Evolutionary conservation across 1,139 yeast genomes (phyloP).

Genomic region (Groenewaldozyma sp.): DNA sequence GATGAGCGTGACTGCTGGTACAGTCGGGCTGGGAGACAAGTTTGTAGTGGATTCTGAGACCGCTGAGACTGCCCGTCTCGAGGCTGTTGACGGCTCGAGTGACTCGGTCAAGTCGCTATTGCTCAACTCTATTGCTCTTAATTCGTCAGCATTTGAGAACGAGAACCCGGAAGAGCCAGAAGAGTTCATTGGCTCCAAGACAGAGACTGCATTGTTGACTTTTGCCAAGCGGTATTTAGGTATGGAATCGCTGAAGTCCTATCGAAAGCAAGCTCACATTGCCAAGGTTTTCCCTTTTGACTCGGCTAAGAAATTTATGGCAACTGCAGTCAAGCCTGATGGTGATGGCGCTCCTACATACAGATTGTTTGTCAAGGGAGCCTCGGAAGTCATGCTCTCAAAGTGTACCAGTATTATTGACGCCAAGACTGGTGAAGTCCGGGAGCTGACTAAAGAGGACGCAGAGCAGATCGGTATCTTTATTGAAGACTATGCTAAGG

Average conservation of each 20-base stretch:
- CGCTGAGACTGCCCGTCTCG: slow-evolving; percentile 6
- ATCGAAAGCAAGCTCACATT: slow-evolving; percentile 36
- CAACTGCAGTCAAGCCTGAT: slow-evolving; percentile 48
- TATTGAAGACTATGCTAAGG: slow-evolving; percentile 59
- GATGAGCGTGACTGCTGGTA: slow-evolving; percentile 81
- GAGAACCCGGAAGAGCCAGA: slow-evolving; percentile 21
- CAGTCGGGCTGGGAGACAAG: slow-evolving; percentile 39
- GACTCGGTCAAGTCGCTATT: slow-evolving; percentile 34
- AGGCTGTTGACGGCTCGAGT: slow-evolving; percentile 32
- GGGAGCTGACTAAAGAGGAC: slow-evolving; percentile 29
- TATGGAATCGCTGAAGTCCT: slow-evolving; percentile 33
- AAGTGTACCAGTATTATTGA: slow-evolving; percentile 36
- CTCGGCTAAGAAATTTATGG: slow-evolving; percentile 89
- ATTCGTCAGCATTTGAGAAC: slow-evolving; percentile 80
- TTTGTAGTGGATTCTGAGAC: slow-evolving; percentile 30
- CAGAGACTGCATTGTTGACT: slow-evolving; percentile 79
- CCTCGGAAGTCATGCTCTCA: slow-evolving; percentile 76
- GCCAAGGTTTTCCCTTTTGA: slow-evolving; percentile 84
- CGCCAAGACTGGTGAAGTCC: slow-evolving; percentile 29
- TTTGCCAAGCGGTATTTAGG: slow-evolving; percentile 54
- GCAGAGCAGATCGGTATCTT: not conserved
- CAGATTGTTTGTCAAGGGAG: slow-evolving; percentile 78
- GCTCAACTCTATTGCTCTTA: slow-evolving; percentile 56
- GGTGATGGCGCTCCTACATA: slow-evolving; percentile 32
- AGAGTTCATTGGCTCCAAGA: slow-evolving; percentile 80